These are phyloP conservation scores for Russula ochroleuca DNA, from an alignment of 768 basidiomycete species.

Conservation along the genomic window DNA sequence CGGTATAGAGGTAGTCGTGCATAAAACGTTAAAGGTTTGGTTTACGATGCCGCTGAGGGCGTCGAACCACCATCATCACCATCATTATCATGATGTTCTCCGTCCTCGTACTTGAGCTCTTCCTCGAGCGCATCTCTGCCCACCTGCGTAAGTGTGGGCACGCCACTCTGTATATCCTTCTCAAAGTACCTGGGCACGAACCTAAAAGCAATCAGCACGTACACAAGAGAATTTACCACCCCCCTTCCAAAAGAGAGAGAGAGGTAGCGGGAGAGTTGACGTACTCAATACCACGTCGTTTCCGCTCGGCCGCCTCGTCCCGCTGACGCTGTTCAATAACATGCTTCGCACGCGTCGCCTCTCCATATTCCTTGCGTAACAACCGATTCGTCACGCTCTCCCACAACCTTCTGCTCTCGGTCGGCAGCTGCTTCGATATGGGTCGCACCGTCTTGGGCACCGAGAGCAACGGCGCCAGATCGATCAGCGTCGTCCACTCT, in stretches of 20 bases:
- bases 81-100: neutral
- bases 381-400: slow-evolving; percentile 71
- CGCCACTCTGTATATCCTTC: slow-evolving; percentile 59
- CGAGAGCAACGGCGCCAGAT: slow-evolving; percentile 63
- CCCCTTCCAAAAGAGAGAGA: neutral
- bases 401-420: slow-evolving; percentile 89
- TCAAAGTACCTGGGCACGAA: slow-evolving; percentile 78
- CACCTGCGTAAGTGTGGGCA: slow-evolving; percentile 60
- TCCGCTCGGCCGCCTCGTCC: slow-evolving; percentile 83
- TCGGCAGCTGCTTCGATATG: slow-evolving; percentile 66
- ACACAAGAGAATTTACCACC: neutral
- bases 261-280: slow-evolving; percentile 35
- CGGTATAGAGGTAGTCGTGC: neutral
- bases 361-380: slow-evolving; percentile 78
- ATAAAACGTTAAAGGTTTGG: neutral
- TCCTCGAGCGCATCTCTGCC: slow-evolving; percentile 72
- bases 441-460: slow-evolving; percentile 86
- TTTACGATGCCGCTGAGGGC: slow-evolving; percentile 1
- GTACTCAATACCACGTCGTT: slow-evolving; percentile 72
- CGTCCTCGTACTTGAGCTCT: slow-evolving; percentile 45
- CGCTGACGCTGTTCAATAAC: slow-evolving; percentile 90
- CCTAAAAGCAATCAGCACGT: slow-evolving; percentile 35
- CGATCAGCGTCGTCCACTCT: slow-evolving; percentile 67
- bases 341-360: slow-evolving; percentile 90
- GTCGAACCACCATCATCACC: too few relatives aligned